Evolutionary conservation across 2,329 filamentous ascomycete species (phyloP).

Genomic region (Pezicula carpinea): DNA sequence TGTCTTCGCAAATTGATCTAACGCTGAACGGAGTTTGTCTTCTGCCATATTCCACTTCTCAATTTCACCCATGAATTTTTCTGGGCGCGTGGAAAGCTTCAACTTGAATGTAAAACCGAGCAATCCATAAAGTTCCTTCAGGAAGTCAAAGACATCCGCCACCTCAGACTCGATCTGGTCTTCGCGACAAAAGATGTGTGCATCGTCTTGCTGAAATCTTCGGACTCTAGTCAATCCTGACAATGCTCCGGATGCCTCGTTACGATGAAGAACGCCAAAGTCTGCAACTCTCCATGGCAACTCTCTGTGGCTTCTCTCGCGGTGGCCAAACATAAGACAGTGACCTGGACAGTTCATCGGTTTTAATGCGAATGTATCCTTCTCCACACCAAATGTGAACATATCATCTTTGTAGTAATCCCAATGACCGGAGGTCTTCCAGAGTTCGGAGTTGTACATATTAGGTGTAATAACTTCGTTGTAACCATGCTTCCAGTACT

Average conservation of each 20-base stretch:
- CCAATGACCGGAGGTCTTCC: slow-evolving; percentile 96
- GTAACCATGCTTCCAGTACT: slow-evolving; percentile 93
- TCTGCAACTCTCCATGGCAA: slow-evolving; percentile 90
- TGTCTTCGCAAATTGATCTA: slow-evolving; percentile 66
- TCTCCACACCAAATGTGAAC: slow-evolving; percentile 82
- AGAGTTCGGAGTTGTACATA: slow-evolving; percentile 90
- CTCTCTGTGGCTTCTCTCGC: slow-evolving; percentile 82
- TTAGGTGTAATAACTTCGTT: slow-evolving; percentile 94
- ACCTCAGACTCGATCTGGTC: slow-evolving; percentile 75
- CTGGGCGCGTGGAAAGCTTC: slow-evolving; percentile 84
- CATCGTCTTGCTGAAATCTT: slow-evolving; percentile 93
- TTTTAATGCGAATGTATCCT: slow-evolving; percentile 81
- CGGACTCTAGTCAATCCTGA: slow-evolving; percentile 88
- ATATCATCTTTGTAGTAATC: slow-evolving; percentile 92
- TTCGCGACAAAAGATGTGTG: slow-evolving; percentile 89
- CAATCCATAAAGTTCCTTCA: slow-evolving; percentile 73
- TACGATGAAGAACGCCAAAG: slow-evolving; percentile 91
- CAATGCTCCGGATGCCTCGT: slow-evolving; percentile 89
- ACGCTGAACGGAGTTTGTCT: slow-evolving; percentile 68
- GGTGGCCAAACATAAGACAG: slow-evolving; percentile 80
- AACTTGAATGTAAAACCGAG: slow-evolving; percentile 90
- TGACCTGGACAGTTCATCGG: slow-evolving; percentile 99
- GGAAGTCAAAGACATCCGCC: slow-evolving; percentile 79
- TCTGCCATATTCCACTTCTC: slow-evolving; percentile 90
- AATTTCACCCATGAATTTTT: slow-evolving; percentile 83